Conservation (phyloP, 2,329 filamentous ascomycete species). For the Hymenoscyphus salicellus region DNA sequence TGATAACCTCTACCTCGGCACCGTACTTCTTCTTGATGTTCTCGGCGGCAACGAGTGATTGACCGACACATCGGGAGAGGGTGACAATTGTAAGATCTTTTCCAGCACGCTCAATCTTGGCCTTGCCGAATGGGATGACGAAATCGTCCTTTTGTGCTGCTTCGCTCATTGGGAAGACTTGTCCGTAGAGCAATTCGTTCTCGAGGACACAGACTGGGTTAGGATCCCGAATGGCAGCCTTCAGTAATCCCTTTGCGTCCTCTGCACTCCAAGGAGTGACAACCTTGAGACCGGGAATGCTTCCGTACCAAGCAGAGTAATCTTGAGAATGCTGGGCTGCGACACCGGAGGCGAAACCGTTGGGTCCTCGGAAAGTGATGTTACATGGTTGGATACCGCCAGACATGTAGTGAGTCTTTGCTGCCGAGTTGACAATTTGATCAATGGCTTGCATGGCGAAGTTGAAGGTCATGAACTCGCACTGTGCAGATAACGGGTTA, state of each 20-base stretch:
- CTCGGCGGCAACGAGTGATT: conserved; percentile 83
- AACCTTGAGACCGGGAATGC: conserved; percentile 95
- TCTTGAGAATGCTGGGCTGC: conserved; percentile 98
- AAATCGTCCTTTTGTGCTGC: conserved; percentile 95
- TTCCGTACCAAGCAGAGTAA: conserved; percentile 98
- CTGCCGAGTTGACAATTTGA: conserved; percentile 97
- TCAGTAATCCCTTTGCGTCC: conserved; percentile 96
- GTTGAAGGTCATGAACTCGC: conserved; percentile 99
- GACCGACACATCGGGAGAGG: conserved; percentile 91
- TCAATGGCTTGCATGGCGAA: conserved; percentile 99
- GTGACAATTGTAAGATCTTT: conserved; percentile 96
- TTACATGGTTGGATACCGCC: conserved; percentile 99
- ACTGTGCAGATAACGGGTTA: conserved; percentile 48
- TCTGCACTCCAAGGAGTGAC: conserved; percentile 94
- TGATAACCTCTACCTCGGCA: conserved; percentile 93
- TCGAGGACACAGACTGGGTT: conserved; percentile 93
- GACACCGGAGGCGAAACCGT: conserved; percentile 95
- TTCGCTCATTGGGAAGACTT: conserved; percentile 95
- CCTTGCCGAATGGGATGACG: conserved; percentile 95
- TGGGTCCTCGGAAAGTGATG: conserved; percentile 98
- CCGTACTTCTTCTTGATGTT: conserved; percentile 94
- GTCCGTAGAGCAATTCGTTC: conserved; percentile 89
- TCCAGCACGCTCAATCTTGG: conserved; percentile 94
- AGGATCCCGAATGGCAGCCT: conserved; percentile 95
- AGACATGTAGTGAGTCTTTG: conserved; percentile 99